phyloP scores from a whole-genome alignment of 495 filamentous ascomycete genomes.

The Penicillium roqueforti region DNA sequence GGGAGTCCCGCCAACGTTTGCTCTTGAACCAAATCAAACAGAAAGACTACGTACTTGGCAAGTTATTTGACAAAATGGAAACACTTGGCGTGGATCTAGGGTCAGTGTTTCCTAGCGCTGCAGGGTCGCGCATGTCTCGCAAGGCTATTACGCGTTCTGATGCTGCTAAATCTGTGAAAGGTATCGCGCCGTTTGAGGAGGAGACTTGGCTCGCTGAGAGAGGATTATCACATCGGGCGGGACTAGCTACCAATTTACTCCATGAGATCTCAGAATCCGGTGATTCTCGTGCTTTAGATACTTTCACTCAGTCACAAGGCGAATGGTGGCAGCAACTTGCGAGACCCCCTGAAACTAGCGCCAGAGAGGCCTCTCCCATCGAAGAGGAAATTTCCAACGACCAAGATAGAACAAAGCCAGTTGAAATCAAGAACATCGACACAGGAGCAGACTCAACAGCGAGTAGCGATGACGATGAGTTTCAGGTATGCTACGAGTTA shows the following conservation, averaged over 20 bases:
- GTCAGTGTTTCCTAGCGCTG: constrained; percentile 63
- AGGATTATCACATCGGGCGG: constrained; percentile 12
- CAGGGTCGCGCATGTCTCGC: constrained; percentile 36
- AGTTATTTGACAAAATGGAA: constrained; percentile 75
- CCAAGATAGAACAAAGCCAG: not conserved
- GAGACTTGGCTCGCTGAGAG: constrained; percentile 34
- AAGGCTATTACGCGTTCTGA: constrained; percentile 34
- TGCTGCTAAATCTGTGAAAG: constrained; percentile 42
- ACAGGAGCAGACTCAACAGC: constrained; percentile 18
- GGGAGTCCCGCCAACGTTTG: constrained; percentile 48
- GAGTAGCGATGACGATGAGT: constrained; percentile 33
- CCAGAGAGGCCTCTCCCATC: not conserved
- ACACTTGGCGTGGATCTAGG: constrained; percentile 62
- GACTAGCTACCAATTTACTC: constrained; percentile 25
- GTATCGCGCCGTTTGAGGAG: constrained; percentile 45
- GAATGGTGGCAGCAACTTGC: constrained; percentile 41
- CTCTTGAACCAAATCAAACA: constrained; percentile 60
- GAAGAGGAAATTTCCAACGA: constrained; percentile 5
- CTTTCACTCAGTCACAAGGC: constrained; percentile 18
- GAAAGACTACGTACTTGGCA: constrained; percentile 75
- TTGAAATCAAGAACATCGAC: not conserved
- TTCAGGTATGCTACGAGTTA: constrained; percentile 29
- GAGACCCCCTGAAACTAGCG: not conserved
- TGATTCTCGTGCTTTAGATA: constrained; percentile 1
- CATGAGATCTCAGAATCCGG: constrained; percentile 21